Evolutionary conservation across 164 flowering plant genomes (phyloP), one percentile per base, ranked within the genome.

Genomic region (Nelumbo lutea): DNA sequence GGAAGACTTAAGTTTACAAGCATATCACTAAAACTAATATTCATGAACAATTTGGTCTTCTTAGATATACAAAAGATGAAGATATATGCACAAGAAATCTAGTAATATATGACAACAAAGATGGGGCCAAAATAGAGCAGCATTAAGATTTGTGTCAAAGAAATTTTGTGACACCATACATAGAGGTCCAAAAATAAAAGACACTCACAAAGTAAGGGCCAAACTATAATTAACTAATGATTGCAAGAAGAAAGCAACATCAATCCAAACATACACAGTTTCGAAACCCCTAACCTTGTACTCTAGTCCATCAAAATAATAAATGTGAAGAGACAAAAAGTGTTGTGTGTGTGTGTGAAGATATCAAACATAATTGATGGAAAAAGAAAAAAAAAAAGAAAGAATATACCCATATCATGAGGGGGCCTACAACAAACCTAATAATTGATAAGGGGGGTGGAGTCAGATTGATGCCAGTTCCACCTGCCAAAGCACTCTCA

Each of bases 391-490:
- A 39, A 9, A 68, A 15, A 41, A 27, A 15, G 50, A 64, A 15
- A 48, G 4, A 15, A 47, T 13, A n/a, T 9, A 3, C 13, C 45
- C 41, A 76, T 15, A 62, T 68, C 59, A 62, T 66, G 55, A 50
- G 44, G 50, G n/a, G n/a, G 42, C 6, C 14, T 38, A 53, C 47
- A 56, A 79, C 84, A 71, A 68, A 89, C 96, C 96, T 83, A 27
- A 93, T 85, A 69, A 93, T 88, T 66, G 93, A 84, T 48, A 67
- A 53, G 42, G 98, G 98, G 9, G 98, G 98, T 41, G 98, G 96
- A 77, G 98, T 93, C 64, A 90, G 78, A 77, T 93, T 93, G 82
- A 90, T 89, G 84, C 98, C 96, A 55, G 98, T 93, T 65, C 96
- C 98, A 83, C 98, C 98, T 93, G 84, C 27, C 27, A 27, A 27